phyloP scores from a whole-genome alignment of 2,329 filamentous ascomycete species.

The Venturia carpophila region DNA sequence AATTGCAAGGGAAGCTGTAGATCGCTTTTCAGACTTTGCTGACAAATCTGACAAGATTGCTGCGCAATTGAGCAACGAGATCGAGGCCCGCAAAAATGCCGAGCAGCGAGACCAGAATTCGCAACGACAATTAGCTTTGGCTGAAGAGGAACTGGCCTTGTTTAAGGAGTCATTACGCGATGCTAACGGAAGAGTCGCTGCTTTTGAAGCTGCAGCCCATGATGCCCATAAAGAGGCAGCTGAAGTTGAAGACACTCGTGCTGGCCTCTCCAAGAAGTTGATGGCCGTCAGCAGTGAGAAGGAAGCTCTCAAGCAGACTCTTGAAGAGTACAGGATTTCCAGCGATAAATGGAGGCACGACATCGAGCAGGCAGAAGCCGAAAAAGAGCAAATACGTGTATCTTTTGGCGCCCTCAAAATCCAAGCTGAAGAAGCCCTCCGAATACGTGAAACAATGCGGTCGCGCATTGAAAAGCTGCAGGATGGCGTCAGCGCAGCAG shows the following conservation, averaged over 20 bases:
- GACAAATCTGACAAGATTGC: constrained; percentile 30
- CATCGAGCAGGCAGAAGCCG: constrained; percentile 47
- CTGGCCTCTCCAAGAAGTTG: constrained; percentile 45
- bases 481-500: constrained; percentile 73
- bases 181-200: constrained; percentile 35
- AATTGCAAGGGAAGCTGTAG: constrained; percentile 28
- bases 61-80: constrained; percentile 33
- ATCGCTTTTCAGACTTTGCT: constrained; percentile 31
- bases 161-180: constrained; percentile 37
- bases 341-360: constrained; percentile 53
- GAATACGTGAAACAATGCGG: constrained; percentile 75
- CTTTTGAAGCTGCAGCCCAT: constrained; percentile 26
- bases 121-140: constrained; percentile 38
- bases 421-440: constrained; percentile 79
- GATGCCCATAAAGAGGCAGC: constrained; percentile 23
- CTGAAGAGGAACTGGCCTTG: constrained; percentile 42
- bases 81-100: constrained; percentile 34
- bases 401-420: constrained; percentile 65
- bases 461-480: constrained; percentile 78
- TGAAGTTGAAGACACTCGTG: constrained; percentile 29
- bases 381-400: constrained; percentile 66
- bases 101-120: constrained; percentile 40
- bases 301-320: constrained; percentile 50
- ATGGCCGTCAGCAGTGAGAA: constrained; percentile 52
- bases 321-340: constrained; percentile 57